Base-by-base conservation (phyloP, 805 yeast species). In the Hanseniaspora meyeri region DNA sequence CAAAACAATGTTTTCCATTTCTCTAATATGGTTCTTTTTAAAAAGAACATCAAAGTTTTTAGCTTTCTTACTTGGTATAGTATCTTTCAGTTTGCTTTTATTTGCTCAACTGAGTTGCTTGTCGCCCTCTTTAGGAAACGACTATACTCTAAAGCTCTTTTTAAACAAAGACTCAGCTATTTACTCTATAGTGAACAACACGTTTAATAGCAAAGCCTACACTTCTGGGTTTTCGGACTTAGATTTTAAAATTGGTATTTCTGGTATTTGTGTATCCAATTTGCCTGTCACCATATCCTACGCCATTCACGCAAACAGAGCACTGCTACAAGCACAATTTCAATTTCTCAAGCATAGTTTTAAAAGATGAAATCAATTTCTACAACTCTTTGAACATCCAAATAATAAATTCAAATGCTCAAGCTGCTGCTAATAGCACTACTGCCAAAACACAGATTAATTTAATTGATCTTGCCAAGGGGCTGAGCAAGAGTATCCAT, bases 71-170 rank as follows among this genome's bases (percentile, higher is more conserved):
- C 61, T 77, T 3, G 70, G 78, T 38, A 67, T 81, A 59, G 74
- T 81, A 19, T 64, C 77, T 0, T 68, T 75, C 2, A 75, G 81
- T 58, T 65, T 83, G 6, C 65, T 82, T 19, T 72, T 79, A 0
- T 82, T 81, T 64, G 67, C 82, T 6, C 66, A 82, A 12, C 63
- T 81, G 6, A 85, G 88, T 2, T 80, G 85, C 55, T 72, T 77
- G 20, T 70, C 70, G 19, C 57, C 71, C 0, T 59, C 69, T 5
- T 45, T 68, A 0, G 49, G 49, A 0, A 71, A 77, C 1, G 75
- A 42, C 11, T 77, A 0, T 82, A 73, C 59, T 62, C 82, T 51
- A 71, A 71, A 73, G 49, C 74, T 77, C 60, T 62, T 66, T 50
- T 80, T 78, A 68, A 77, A 81, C 60, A 57, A 68, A 20, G 63